Evolutionary conservation across 1,139 yeast genomes (phyloP).

Genomic region (Fermentozyma sake): DNA sequence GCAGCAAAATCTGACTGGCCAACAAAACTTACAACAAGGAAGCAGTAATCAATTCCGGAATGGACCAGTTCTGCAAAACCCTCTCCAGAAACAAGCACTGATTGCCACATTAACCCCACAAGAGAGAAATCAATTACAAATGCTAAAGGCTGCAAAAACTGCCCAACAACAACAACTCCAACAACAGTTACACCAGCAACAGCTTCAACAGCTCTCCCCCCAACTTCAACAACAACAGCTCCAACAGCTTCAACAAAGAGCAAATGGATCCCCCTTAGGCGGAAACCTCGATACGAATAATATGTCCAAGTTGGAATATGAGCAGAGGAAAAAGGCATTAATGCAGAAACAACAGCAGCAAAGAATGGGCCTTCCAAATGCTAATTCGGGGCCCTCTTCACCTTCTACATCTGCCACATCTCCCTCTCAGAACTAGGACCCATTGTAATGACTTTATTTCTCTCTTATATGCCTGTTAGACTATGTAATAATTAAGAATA

Average conservation of each 20-base stretch:
- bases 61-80: constrained; percentile 3
- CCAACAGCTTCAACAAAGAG: constrained; percentile 7
- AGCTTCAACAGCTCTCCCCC: constrained; percentile 16
- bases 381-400: constrained; percentile 2
- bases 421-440: constrained; percentile 5
- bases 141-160: constrained; percentile 32
- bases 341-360: constrained; percentile 19
- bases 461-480: too few species aligned
- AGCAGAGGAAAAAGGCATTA: constrained; percentile 23
- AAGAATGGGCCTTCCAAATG: constrained; percentile 3
- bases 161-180: constrained; percentile 28
- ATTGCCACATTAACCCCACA: constrained; percentile 33
- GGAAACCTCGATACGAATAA: constrained; percentile 11
- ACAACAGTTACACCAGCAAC: constrained; percentile 24
- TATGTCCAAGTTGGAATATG: constrained; percentile 25
- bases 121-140: constrained; percentile 34
- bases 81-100: constrained; percentile 19
- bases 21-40: constrained; percentile 2
- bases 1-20: constrained; percentile 4
- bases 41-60: constrained; percentile 2
- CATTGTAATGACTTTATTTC: too few species aligned
- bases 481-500: too few species aligned
- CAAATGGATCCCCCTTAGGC: constrained; percentile 5
- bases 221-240: constrained; percentile 12
- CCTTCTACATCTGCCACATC: constrained; percentile 5